Conservation (phyloP, 768 basidiomycete genomes). For the Porphyrellus cyaneotinctus region DNA sequence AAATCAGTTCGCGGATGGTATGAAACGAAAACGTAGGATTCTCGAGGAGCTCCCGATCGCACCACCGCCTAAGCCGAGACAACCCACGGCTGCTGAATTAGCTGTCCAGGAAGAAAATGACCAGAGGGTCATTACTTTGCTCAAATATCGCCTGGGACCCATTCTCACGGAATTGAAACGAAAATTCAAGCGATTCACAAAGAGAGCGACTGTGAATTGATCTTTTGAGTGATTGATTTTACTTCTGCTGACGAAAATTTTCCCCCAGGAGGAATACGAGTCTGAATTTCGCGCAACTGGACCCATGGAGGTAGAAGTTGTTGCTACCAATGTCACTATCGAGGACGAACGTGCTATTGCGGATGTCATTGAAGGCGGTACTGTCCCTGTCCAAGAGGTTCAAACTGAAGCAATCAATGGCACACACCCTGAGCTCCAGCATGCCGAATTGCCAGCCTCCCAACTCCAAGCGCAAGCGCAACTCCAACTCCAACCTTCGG, state of each 20-base stretch:
- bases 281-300: slow-evolving; percentile 39
- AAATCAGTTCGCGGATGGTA: slow-evolving; percentile 83
- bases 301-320: slow-evolving; percentile 29
- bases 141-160: slow-evolving; percentile 89
- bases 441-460: slow-evolving; percentile 21
- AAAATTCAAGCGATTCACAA: slow-evolving; percentile 88
- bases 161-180: slow-evolving; percentile 86
- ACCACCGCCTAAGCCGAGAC: slow-evolving; percentile 82
- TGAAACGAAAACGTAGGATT: slow-evolving; percentile 76
- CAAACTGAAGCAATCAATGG: slow-evolving; percentile 42
- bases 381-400: slow-evolving; percentile 14
- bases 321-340: slow-evolving; percentile 37
- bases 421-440: slow-evolving; percentile 17
- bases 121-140: slow-evolving; percentile 65
- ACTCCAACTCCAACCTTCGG: slow-evolving; percentile 32
- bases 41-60: slow-evolving; percentile 86
- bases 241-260: slow-evolving; percentile 9
- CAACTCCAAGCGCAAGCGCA: slow-evolving; percentile 38
- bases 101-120: slow-evolving; percentile 82
- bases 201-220: slow-evolving; percentile 63
- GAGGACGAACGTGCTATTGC: slow-evolving; percentile 40
- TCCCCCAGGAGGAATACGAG: slow-evolving; percentile 67
- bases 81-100: slow-evolving; percentile 78
- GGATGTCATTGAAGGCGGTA: slow-evolving; percentile 39
- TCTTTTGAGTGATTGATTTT: background rate